Percentiles rank a stretch among this genome's conserved stretches.
Conservation (phyloP, 805 yeast species). For the Ogataea chonburiensis region DNA sequence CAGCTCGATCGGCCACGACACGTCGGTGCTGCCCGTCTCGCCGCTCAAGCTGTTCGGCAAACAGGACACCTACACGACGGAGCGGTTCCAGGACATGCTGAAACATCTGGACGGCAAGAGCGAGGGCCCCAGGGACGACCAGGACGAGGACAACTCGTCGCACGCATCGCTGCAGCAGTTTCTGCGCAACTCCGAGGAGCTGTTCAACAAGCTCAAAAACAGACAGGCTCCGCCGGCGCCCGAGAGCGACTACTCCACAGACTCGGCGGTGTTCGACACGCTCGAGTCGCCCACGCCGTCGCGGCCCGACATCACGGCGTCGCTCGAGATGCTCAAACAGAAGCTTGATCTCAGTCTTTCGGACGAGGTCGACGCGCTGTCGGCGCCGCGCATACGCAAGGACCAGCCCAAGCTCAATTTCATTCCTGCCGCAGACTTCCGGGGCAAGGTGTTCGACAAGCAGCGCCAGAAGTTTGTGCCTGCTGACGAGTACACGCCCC, state of each 20-base stretch:
- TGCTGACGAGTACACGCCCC: constrained; percentile 19
- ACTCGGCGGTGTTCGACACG: constrained; percentile 6
- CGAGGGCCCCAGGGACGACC: constrained; percentile 24
- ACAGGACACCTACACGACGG: constrained; percentile 34
- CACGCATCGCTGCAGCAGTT: constrained; percentile 23
- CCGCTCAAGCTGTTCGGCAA: constrained; percentile 33
- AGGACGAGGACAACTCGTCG: constrained; percentile 18
- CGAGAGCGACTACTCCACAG: constrained; percentile 17
- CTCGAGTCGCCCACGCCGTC: constrained; percentile 21
- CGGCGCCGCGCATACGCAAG: constrained; percentile 21
- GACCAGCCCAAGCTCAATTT: constrained; percentile 29
- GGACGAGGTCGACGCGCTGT: constrained; percentile 15
- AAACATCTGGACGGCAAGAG: constrained; percentile 22
- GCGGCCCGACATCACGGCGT: constrained; percentile 21
- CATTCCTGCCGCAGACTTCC: constrained; percentile 34
- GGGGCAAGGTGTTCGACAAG: constrained; percentile 32
- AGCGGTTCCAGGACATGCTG: constrained; percentile 28
- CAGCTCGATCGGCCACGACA: constrained; percentile 4
- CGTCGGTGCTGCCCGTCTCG: constrained; percentile 29
- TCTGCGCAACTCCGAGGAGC: constrained; percentile 26
- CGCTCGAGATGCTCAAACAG: constrained; percentile 20
- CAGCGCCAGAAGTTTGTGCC: constrained; percentile 26
- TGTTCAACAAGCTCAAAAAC: constrained; percentile 27
- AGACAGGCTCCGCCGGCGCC: constrained; percentile 19
- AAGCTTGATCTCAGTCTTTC: constrained; percentile 18